phyloP scores from a whole-genome alignment of 108 stramenopile genomes.

The Bacterosira constricta region DNA sequence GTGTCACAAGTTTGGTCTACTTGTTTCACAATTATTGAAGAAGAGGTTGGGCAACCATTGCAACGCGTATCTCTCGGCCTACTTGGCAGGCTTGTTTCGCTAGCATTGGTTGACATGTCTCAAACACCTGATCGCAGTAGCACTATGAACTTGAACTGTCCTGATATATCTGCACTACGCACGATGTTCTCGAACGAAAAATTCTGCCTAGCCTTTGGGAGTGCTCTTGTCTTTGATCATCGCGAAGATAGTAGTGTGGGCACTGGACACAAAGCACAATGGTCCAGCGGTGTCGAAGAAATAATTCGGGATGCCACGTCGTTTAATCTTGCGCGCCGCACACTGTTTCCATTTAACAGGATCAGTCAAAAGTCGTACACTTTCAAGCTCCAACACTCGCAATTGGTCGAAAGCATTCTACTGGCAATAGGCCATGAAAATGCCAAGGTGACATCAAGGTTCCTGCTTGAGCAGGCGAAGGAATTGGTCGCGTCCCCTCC shows the following conservation, averaged over 20 bases:
- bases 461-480: constrained; percentile 62
- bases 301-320: constrained; percentile 79
- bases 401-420: constrained; percentile 65
- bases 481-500: constrained; percentile 80
- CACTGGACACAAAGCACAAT: constrained; percentile 83
- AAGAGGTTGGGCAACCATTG: constrained; percentile 83
- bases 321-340: constrained; percentile 70
- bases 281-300: constrained; percentile 86
- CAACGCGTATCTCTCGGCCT: constrained; percentile 84
- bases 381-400: constrained; percentile 83
- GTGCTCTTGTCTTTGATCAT: constrained; percentile 84
- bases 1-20: constrained; percentile 56
- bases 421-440: constrained; percentile 44
- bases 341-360: constrained; percentile 83
- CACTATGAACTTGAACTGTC: not conserved
- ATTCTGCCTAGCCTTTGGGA: constrained; percentile 67
- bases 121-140: not conserved
- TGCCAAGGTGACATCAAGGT: constrained; percentile 43
- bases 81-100: constrained; percentile 67
- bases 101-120: constrained; percentile 49
- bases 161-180: constrained; percentile 44
- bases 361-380: constrained; percentile 75
- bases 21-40: constrained; percentile 71
- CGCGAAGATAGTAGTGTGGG: constrained; percentile 85
- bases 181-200: constrained; percentile 49